Conservation (phyloP, 202 grass and related monocot genomes). For the Panicum virgatum region DNA sequence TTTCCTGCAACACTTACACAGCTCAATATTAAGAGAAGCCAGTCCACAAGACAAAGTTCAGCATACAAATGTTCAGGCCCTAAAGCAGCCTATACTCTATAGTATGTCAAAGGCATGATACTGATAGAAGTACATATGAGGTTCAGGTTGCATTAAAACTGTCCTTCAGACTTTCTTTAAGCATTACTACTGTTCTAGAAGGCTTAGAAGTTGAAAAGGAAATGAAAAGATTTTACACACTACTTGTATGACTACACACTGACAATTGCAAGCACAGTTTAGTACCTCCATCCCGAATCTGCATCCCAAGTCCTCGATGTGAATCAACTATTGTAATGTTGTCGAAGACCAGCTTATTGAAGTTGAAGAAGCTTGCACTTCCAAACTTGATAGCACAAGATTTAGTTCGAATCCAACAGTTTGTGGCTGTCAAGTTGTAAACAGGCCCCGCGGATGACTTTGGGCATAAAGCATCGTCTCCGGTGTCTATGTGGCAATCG, state of each 20-base stretch:
- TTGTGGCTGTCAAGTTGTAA: slow-evolving; percentile 59
- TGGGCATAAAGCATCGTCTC: slow-evolving; percentile 76
- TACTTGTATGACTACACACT: not conserved
- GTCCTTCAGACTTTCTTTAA: not conserved
- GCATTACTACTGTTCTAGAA: not conserved
- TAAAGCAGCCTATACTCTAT: not conserved
- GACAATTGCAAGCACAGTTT: not conserved
- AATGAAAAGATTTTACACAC: not conserved
- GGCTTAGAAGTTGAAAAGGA: not conserved
- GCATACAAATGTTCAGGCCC: not conserved
- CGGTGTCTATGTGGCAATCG: slow-evolving; percentile 68
- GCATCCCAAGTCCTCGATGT: slow-evolving; percentile 81
- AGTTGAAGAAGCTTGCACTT: slow-evolving; percentile 60
- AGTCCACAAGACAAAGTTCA: not conserved
- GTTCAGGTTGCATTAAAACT: not conserved
- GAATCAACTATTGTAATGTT: slow-evolving; percentile 84
- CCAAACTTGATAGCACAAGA: slow-evolving; percentile 91
- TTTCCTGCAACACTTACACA: slow-evolving; percentile 54
- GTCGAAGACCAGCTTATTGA: slow-evolving; percentile 55
- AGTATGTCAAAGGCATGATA: not conserved
- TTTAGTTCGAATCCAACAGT: slow-evolving; percentile 93
- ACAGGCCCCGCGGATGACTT: slow-evolving; percentile 74
- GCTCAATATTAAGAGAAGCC: not conserved
- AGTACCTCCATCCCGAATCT: slow-evolving; percentile 93
- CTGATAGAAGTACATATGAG: not conserved